A percentile compares a stretch with the other conserved stretches of the same genome.
Conservation (phyloP, 192 early-diverging fungal species). For the Diversispora epigaea region DNA sequence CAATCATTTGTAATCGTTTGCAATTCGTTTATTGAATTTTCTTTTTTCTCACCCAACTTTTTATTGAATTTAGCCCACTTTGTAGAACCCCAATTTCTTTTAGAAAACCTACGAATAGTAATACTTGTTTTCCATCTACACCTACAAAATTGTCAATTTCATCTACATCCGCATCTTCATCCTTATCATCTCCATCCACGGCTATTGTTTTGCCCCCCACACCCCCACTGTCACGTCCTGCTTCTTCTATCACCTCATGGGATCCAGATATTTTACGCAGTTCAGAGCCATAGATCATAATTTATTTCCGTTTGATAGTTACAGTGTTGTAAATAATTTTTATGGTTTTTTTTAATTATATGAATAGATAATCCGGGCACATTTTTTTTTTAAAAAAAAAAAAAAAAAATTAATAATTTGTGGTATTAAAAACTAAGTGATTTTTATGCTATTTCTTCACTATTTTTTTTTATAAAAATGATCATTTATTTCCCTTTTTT, state of each 20-base stretch:
- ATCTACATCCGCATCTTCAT: slow-evolving; percentile 4
- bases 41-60: background rate
- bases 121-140: slow-evolving; percentile 3
- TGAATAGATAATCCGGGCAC: no score
- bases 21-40: background rate
- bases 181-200: slow-evolving; percentile 20
- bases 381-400: no score
- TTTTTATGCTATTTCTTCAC: no score
- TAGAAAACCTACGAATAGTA: slow-evolving; percentile 1
- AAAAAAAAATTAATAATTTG: no score
- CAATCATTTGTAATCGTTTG: background rate
- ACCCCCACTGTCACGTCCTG: slow-evolving; percentile 20
- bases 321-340: background rate
- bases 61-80: background rate
- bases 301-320: background rate
- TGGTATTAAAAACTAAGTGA: no score
- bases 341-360: background rate
- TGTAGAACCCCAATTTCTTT: slow-evolving; percentile 21
- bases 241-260: slow-evolving; percentile 19
- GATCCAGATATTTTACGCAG: slow-evolving; percentile 14
- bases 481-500: no score
- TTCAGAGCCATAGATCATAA: slow-evolving; percentile 5
- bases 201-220: slow-evolving; percentile 30
- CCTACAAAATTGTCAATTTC: slow-evolving; percentile 14
- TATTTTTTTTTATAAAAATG: no score